These are phyloP conservation scores for Aspergillus floridensis DNA, from an alignment of 2,329 filamentous ascomycete genomes.

Conservation along the genomic window DNA sequence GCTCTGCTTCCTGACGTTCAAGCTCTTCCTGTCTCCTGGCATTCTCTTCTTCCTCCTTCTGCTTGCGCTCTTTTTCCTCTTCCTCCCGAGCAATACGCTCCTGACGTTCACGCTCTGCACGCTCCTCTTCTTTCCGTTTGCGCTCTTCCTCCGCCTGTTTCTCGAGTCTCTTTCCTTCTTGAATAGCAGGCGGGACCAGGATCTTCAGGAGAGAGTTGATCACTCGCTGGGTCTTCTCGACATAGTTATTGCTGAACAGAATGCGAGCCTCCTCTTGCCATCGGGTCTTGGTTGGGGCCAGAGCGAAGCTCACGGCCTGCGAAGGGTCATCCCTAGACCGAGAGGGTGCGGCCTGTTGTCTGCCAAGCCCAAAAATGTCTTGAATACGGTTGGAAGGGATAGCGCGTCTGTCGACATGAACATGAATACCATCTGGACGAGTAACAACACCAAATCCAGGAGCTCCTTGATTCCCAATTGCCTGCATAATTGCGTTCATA, in stretches of 20 bases:
- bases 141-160: slow-evolving; percentile 56
- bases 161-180: slow-evolving; percentile 71
- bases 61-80: slow-evolving; percentile 68
- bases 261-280: slow-evolving; percentile 91
- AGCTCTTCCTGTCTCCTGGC: slow-evolving; percentile 60
- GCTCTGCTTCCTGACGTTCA: slow-evolving; percentile 60
- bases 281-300: slow-evolving; percentile 68
- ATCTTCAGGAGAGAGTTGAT: slow-evolving; percentile 67
- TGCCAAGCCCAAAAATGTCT: slow-evolving; percentile 39
- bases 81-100: slow-evolving; percentile 66
- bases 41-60: slow-evolving; percentile 66
- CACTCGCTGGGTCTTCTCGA: slow-evolving; percentile 69
- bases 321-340: slow-evolving; percentile 51
- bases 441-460: slow-evolving; percentile 44
- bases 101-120: slow-evolving; percentile 60
- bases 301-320: slow-evolving; percentile 72
- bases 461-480: slow-evolving; percentile 47
- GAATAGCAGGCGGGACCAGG: slow-evolving; percentile 79
- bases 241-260: slow-evolving; percentile 68
- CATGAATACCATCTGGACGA: slow-evolving; percentile 52
- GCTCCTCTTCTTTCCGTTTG: slow-evolving; percentile 59
- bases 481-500: slow-evolving; percentile 58
- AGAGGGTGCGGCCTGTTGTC: slow-evolving; percentile 29
- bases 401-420: slow-evolving; percentile 53
- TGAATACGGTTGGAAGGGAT: slow-evolving; percentile 56